Conservation (phyloP, 768 basidiomycete genomes). For the Mycena filopes region DNA sequence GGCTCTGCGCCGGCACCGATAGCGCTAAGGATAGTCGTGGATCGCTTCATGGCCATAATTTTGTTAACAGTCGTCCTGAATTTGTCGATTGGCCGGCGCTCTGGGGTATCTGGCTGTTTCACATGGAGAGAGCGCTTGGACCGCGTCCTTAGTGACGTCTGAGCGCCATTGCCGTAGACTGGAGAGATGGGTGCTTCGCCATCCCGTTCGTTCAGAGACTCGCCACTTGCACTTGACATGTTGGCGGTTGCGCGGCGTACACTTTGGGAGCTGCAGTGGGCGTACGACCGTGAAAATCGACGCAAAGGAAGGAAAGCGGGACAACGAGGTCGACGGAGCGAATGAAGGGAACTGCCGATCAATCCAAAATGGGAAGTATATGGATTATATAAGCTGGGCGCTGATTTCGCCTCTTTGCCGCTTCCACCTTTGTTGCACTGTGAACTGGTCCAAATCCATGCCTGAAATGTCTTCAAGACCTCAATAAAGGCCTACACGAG, state of each 20-base stretch:
- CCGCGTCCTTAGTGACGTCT: conserved; percentile 21
- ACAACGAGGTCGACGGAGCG: too few species aligned
- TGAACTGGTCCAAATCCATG: too few species aligned
- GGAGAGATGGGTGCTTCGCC: conserved; percentile 17
- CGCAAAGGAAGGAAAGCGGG: too few species aligned
- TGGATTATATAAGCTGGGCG: too few species aligned
- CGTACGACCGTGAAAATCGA: too few species aligned
- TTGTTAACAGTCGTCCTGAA: conserved; percentile 55
- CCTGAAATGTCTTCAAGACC: too few species aligned
- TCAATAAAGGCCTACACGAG: too few species aligned
- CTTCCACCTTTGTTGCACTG: too few species aligned
- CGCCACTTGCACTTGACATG: conserved; percentile 22
- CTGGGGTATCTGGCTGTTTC: not conserved
- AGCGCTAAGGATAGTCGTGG: conserved; percentile 41
- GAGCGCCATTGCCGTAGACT: conserved; percentile 19
- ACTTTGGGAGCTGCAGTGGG: too few species aligned
- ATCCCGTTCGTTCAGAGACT: not conserved
- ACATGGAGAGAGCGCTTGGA: conserved; percentile 28
- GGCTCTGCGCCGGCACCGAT: conserved; percentile 68
- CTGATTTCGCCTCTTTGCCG: too few species aligned
- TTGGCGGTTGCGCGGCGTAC: not conserved
- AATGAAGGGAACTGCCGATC: too few species aligned
- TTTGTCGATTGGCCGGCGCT: conserved; percentile 43
- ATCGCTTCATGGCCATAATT: conserved; percentile 56
- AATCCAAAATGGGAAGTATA: too few species aligned